phyloP scores from a whole-genome alignment of 805 yeast species.

The Candida tallmaniae region DNA sequence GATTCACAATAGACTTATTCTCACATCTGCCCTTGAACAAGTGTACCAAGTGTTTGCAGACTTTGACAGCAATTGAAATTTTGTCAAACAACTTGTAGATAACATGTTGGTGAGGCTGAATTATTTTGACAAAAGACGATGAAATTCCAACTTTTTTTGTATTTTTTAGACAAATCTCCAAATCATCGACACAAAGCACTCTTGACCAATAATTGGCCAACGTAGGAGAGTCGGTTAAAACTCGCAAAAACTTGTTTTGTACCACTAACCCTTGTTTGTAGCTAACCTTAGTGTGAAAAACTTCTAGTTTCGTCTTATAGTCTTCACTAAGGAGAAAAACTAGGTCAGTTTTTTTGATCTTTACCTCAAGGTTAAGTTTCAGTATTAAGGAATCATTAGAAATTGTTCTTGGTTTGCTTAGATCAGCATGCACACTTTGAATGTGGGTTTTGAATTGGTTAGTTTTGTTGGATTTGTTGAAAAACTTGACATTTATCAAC shows the following conservation, averaged over 20 bases:
- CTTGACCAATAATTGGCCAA: conserved; percentile 46
- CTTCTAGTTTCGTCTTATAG: conserved; percentile 46
- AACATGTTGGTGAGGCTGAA: conserved; percentile 37
- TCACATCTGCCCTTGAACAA: conserved; percentile 17
- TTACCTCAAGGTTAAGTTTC: conserved; percentile 7
- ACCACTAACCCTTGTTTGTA: conserved; percentile 9
- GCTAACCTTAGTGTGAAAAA: conserved; percentile 17
- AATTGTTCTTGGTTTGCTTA: too few relatives aligned
- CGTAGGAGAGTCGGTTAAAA: conserved; percentile 52
- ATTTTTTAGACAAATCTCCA: conserved; percentile 10
- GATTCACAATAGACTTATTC: conserved; percentile 18
- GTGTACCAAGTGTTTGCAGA: conserved; percentile 28
- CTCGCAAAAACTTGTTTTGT: conserved; percentile 27
- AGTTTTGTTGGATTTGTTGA: conserved; percentile 10
- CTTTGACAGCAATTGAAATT: conserved; percentile 29
- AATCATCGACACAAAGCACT: conserved; percentile 37
- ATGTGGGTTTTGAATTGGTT: not conserved
- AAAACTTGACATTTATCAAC: too few relatives aligned
- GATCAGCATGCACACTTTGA: not conserved
- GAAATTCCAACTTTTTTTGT: conserved; percentile 16
- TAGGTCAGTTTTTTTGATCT: conserved; percentile 18
- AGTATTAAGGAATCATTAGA: not conserved
- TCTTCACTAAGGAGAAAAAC: conserved; percentile 42
- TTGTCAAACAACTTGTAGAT: conserved; percentile 37
- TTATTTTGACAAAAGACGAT: conserved; percentile 24